Base-by-base conservation (phyloP, 805 yeast species). In the Debaryomyces castellii region DNA sequence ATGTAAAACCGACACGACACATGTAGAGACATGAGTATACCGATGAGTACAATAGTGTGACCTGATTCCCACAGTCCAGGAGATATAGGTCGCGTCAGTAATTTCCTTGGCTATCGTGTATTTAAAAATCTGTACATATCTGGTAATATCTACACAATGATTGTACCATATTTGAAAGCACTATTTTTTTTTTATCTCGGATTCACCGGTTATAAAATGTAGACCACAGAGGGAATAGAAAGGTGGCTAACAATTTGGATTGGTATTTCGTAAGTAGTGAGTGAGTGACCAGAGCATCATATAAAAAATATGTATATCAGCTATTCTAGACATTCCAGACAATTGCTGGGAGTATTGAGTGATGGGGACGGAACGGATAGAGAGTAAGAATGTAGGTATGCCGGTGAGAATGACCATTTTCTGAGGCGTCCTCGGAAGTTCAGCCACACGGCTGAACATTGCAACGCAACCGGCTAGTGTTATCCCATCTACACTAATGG, bases 381-480 rank as follows among this genome's bases (percentile, higher is more conserved):
- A 14, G 10, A 14, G 7, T 30, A n/a, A n/a, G n/a, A n/a, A n/a
- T 30, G 7, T 16, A 30, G 18, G 18, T 10, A 10, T 25, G 12
- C 12, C 3, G 18, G 18, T 16, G 34, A 30, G 34, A 30, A 30
- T 30, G 34, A 30, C 34, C 34, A 14, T n/a, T 30, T 25, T 30
- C 16, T 30, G 34, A 30, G 34, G 34, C 34, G 34, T 14, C 34
- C 34, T 14, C 34, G 34, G 34, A 30, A 30, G 34, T 30, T 30
- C 34, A 30, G 34, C 34, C 34, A n/a, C 12, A n/a, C 12, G 34
- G 34, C 34, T 30, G 34, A 30, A 30, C 20, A 16, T 30, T 30
- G 34, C 17, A 30, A 30, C 20, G 20, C 34, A 30, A 30, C 20
- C 34, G 18, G 34, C 34, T 30, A 14, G 34, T 16, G 17, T 16